Conservation (phyloP, 495 filamentous ascomycete genomes). For the Neurospora tetraspora region DNA sequence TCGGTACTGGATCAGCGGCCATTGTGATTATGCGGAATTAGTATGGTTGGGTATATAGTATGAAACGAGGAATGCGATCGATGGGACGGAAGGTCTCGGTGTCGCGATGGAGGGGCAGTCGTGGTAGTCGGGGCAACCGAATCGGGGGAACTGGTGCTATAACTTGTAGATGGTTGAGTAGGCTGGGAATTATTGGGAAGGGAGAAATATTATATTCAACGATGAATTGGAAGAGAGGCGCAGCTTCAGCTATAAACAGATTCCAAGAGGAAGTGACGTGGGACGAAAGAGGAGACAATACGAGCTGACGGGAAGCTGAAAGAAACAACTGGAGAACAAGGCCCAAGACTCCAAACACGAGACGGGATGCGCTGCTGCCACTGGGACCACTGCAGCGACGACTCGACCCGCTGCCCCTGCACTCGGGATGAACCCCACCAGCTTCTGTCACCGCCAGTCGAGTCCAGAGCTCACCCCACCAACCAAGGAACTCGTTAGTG, state of each 20-base stretch:
- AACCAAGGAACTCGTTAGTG: background rate
- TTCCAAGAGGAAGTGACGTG: background rate
- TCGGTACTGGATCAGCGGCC: constrained; percentile 31
- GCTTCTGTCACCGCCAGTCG: background rate
- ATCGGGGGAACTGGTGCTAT: background rate
- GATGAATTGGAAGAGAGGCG: background rate
- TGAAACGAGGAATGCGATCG: background rate
- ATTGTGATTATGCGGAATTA: background rate
- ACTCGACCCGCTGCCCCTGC: no score
- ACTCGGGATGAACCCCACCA: background rate
- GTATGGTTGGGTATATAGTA: background rate
- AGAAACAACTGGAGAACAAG: background rate
- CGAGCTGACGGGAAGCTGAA: background rate
- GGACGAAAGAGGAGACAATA: background rate
- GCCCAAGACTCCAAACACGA: background rate
- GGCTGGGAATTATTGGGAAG: background rate
- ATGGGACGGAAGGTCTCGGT: background rate
- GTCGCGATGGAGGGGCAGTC: background rate
- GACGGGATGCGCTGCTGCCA: background rate
- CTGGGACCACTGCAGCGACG: background rate
- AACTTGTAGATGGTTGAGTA: background rate
- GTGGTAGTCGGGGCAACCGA: background rate
- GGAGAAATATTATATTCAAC: background rate
- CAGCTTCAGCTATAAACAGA: background rate
- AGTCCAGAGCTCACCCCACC: background rate